phyloP scores from a whole-genome alignment of 306 rosid genomes.

The Lathyrus tuberosus region DNA sequence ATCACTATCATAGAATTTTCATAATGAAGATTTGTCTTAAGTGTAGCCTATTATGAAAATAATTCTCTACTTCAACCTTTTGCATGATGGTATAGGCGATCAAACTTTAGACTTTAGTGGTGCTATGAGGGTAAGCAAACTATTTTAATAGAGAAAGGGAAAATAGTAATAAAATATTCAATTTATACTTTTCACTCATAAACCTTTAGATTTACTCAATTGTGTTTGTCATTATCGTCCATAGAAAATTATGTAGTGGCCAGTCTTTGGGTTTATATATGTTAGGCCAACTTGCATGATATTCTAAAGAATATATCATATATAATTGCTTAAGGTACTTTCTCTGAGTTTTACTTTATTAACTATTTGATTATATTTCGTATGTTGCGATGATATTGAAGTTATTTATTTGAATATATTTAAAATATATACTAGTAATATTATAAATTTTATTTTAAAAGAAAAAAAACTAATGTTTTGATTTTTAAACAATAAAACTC shows the following conservation, averaged over 20 bases:
- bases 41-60: not conserved
- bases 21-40: conserved; percentile 37
- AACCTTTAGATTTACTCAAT: not conserved
- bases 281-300: conserved; percentile 19
- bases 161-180: not conserved
- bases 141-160: conserved; percentile 5
- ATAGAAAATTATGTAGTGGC: conserved; percentile 1
- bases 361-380: not conserved
- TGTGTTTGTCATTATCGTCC: not conserved
- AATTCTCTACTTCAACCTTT: conserved; percentile 23
- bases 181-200: not conserved
- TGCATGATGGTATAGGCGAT: conserved; percentile 2
- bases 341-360: not conserved
- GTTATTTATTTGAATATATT: not conserved
- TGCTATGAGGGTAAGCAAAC: not conserved
- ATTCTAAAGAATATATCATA: not conserved
- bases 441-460: no score
- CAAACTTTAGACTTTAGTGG: conserved; percentile 14
- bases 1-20: conserved; percentile 45
- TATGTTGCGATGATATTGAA: not conserved
- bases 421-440: not conserved
- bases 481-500: no score
- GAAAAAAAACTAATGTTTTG: not conserved
- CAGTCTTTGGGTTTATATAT: not conserved
- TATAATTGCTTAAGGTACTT: not conserved